Conservation (phyloP, 139 green algal genomes). For the Zygnema circumcarinatum region DNA sequence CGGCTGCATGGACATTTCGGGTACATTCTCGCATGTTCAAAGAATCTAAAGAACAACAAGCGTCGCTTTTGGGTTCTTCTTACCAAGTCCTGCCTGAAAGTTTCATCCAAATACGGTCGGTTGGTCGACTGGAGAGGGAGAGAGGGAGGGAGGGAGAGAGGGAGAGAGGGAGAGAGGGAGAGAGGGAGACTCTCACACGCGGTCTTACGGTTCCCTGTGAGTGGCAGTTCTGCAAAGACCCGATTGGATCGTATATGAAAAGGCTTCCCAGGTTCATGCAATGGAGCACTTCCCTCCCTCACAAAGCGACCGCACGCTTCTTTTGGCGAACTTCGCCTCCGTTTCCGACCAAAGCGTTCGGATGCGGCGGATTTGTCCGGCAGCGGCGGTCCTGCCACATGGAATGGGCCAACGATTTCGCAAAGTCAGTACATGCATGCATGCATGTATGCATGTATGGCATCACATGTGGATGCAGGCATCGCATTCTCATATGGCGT, state of each 20-base stretch:
- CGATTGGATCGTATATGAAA: not conserved
- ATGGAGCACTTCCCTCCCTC: not conserved
- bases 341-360: not conserved
- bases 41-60: not conserved
- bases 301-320: not conserved
- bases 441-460: too few relatives aligned
- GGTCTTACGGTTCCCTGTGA: not conserved
- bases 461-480: too few relatives aligned
- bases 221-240: conserved; percentile 22
- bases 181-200: not conserved
- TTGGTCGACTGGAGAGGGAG: too few relatives aligned
- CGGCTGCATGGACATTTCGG: conserved; percentile 4
- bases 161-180: not conserved
- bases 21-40: not conserved
- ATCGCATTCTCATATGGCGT: too few relatives aligned
- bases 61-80: not conserved
- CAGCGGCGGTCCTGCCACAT: not conserved
- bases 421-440: too few relatives aligned
- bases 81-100: too few relatives aligned
- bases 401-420: not conserved
- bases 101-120: too few relatives aligned
- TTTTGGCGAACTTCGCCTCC: conserved; percentile 11
- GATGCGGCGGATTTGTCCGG: not conserved
- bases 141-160: too few relatives aligned
- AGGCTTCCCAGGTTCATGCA: conserved; percentile 18